phyloP scores from a whole-genome alignment of 139 green algal species.

The Edaphochlamys debaryana region DNA sequence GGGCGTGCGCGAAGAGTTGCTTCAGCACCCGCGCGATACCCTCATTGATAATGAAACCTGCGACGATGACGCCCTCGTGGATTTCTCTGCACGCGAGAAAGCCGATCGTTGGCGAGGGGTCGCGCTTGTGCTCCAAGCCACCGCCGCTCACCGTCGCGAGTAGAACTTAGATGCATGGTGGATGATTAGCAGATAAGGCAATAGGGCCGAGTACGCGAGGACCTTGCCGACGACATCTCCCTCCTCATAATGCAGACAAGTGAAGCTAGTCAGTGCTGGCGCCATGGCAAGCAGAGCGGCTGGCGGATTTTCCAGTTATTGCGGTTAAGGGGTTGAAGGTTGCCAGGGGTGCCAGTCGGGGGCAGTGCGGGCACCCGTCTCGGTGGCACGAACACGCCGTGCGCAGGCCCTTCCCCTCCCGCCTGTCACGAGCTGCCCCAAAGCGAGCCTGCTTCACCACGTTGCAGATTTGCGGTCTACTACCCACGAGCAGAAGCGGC shows the following conservation, averaged over 20 bases:
- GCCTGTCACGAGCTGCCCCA: too few relatives aligned
- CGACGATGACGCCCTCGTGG: conserved; percentile 42
- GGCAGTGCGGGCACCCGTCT: too few relatives aligned
- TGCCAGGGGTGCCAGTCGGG: too few relatives aligned
- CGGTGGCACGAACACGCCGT: too few relatives aligned
- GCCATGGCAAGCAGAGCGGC: too few relatives aligned
- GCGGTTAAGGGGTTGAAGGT: too few relatives aligned
- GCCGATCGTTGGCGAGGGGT: not conserved
- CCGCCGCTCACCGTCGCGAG: not conserved
- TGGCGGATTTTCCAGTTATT: too few relatives aligned
- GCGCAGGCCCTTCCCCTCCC: too few relatives aligned
- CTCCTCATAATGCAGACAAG: conserved; percentile 42
- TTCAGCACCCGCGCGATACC: conserved; percentile 48
- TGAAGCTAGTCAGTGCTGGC: conserved; percentile 29
- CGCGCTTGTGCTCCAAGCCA: too few relatives aligned
- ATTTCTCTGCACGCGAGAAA: conserved; percentile 29
- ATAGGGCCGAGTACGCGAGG: conserved; percentile 48
- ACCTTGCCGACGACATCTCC: conserved; percentile 55
- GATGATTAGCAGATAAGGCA: conserved; percentile 38
- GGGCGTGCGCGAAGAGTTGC: conserved; percentile 43
- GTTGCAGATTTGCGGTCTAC: too few relatives aligned
- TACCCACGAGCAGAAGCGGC: too few relatives aligned
- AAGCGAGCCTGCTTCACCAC: too few relatives aligned
- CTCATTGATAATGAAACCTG: conserved; percentile 44
- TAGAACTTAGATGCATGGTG: conserved; percentile 18